A percentile compares a stretch with the other conserved stretches of the same genome.
Conservation (phyloP, 1,284 basidiomycete genomes). For the Grifola frondosa region DNA sequence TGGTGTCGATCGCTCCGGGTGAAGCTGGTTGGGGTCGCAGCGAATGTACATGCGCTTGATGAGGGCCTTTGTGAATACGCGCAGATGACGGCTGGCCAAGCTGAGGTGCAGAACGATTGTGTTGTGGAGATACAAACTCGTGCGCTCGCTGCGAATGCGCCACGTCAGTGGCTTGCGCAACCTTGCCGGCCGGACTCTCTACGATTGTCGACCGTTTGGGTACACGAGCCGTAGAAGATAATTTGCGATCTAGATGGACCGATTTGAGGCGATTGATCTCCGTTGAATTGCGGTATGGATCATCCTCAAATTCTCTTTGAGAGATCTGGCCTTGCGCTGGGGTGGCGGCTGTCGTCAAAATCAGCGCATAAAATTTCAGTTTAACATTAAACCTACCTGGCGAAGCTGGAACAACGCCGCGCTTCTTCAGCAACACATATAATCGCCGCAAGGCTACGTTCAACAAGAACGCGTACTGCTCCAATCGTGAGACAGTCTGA, state of each 20-base stretch:
- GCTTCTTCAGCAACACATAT: constrained; percentile 88
- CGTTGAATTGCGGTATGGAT: constrained; percentile 80
- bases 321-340: constrained; percentile 30
- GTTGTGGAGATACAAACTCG: constrained; percentile 19
- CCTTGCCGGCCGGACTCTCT: constrained; percentile 91
- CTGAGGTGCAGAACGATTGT: constrained; percentile 18
- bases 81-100: constrained; percentile 19
- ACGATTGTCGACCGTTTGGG: constrained; percentile 95
- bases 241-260: constrained; percentile 91
- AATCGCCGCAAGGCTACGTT: constrained; percentile 94
- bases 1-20: constrained; percentile 38
- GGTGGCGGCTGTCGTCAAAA: constrained; percentile 33
- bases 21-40: constrained; percentile 35
- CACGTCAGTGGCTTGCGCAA: constrained; percentile 65
- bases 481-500: constrained; percentile 88
- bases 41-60: constrained; percentile 19
- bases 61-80: constrained; percentile 34
- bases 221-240: constrained; percentile 88
- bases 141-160: constrained; percentile 26
- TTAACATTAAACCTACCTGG: constrained; percentile 51
- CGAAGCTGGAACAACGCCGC: constrained; percentile 83
- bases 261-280: constrained; percentile 96
- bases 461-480: constrained; percentile 97
- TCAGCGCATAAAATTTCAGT: constrained; percentile 1
- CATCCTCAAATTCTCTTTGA: constrained; percentile 45